A percentile compares a stretch with the other conserved stretches of the same genome.
phyloP scores from a whole-genome alignment of 192 early-diverging fungal species.

The Coemansia sp. region DNA sequence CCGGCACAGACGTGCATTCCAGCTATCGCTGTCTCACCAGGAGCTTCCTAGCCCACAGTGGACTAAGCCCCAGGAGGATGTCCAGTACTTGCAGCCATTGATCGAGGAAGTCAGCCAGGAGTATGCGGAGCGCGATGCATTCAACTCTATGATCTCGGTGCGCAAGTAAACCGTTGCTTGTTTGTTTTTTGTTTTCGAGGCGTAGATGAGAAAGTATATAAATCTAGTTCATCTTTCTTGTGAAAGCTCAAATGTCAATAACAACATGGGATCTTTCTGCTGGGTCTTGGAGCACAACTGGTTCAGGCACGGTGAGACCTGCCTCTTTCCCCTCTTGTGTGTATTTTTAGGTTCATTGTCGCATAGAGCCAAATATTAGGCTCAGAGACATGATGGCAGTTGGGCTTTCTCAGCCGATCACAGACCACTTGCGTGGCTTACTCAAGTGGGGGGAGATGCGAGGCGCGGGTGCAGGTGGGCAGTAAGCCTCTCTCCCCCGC shows the following conservation, averaged over 20 bases:
- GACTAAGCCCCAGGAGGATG: constrained; percentile 80
- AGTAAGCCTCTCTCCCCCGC: not conserved
- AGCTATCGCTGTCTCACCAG: constrained; percentile 71
- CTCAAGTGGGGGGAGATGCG: not conserved
- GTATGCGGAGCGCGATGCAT: constrained; percentile 72
- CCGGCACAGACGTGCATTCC: constrained; percentile 79
- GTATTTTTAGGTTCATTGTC: not conserved
- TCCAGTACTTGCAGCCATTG: constrained; percentile 79
- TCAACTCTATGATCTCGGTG: constrained; percentile 61
- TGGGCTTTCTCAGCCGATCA: not conserved
- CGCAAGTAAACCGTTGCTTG: constrained; percentile 28
- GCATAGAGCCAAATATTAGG: not conserved
- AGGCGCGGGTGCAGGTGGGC: not conserved
- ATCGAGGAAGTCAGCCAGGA: constrained; percentile 82
- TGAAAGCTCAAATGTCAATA: not conserved
- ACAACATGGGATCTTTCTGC: not conserved
- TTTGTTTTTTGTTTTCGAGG: not conserved
- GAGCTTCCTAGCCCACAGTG: constrained; percentile 69
- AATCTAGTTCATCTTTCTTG: not conserved
- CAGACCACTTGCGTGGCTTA: not conserved
- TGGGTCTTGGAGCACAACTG: not conserved
- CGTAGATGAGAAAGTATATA: not conserved
- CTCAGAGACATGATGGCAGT: not conserved
- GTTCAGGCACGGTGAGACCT: not conserved
- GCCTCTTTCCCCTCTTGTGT: not conserved